Evolutionary conservation across 2,329 filamentous ascomycete genomes (phyloP).

Genomic region (Rachicladosporium sp.): DNA sequence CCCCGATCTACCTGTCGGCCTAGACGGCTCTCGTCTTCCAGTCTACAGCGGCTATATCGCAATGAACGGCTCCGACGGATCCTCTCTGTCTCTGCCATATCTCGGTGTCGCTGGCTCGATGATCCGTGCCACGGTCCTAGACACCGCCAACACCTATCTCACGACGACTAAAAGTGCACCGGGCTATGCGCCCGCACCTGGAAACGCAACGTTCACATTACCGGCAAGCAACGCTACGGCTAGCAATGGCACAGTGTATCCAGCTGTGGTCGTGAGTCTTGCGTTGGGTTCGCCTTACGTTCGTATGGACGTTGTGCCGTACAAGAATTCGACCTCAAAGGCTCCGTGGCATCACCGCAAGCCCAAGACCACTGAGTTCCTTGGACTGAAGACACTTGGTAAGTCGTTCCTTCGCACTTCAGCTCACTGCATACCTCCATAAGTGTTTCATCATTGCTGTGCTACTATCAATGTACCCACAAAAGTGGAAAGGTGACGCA

Average conservation of each 20-base stretch:
- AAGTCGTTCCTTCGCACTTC: no score
- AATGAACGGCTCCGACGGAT: slow-evolving; percentile 12
- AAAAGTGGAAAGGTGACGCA: no score
- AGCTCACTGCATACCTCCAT: no score
- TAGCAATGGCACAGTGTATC: slow-evolving; percentile 12
- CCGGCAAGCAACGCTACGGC: slow-evolving; percentile 10
- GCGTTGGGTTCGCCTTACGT: slow-evolving; percentile 8
- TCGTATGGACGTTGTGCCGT: neutral
- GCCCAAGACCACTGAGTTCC: no score
- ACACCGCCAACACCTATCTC: slow-evolving; percentile 13
- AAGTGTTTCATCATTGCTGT: no score
- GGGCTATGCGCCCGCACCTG: slow-evolving; percentile 5
- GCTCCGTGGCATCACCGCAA: neutral
- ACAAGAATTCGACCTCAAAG: neutral
- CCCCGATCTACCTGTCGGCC: slow-evolving; percentile 10
- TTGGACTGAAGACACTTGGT: no score
- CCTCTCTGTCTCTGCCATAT: slow-evolving; percentile 22
- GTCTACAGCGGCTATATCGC: slow-evolving; percentile 24
- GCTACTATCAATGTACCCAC: no score
- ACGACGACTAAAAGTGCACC: slow-evolving; percentile 7
- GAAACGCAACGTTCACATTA: slow-evolving; percentile 13
- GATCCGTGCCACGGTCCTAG: slow-evolving; percentile 16
- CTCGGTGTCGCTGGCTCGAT: slow-evolving; percentile 18
- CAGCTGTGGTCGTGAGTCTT: slow-evolving; percentile 14
- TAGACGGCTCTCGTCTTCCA: slow-evolving; percentile 17